phyloP scores from a whole-genome alignment of 202 grass and related monocot genomes.

The Elaeis oleifera region DNA sequence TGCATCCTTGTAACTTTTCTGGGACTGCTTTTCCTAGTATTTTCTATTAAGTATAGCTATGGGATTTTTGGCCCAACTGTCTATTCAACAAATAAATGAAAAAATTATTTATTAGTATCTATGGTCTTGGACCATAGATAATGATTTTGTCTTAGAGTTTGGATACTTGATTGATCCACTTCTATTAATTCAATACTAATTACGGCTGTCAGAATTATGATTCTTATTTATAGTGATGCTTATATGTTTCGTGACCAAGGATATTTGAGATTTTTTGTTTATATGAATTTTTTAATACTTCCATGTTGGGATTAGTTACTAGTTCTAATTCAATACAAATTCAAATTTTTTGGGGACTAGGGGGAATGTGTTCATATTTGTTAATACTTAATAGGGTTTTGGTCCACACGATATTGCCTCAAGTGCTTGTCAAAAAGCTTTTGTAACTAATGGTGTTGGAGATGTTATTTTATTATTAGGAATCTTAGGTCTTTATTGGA shows the following conservation, averaged over 20 bases:
- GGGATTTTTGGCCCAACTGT: not conserved
- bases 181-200: conserved; percentile 3
- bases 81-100: conserved; percentile 3
- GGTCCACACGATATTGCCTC: not conserved
- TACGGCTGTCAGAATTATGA: not conserved
- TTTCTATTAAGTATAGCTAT: not conserved
- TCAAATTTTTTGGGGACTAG: conserved; percentile 5
- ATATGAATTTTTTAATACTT: conserved; percentile 6
- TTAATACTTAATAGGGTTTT: conserved; percentile 4
- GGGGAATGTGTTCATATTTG: conserved; percentile 7
- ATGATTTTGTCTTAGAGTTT: not conserved
- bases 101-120: not conserved
- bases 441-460: conserved; percentile 5
- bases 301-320: not conserved
- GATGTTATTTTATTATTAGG: conserved; percentile 10
- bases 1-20: too few species aligned
- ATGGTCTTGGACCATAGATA: not conserved
- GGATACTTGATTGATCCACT: not conserved
- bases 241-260: conserved; percentile 2
- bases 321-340: not conserved
- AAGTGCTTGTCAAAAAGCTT: conserved; percentile 11
- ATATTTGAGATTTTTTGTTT: conserved; percentile 11
- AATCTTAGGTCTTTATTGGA: conserved; percentile 17
- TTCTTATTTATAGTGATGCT: not conserved
- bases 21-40: too few species aligned